These are phyloP conservation scores for Nicotiana tabacum DNA, from an alignment of 257 asterid species.

Conservation along the genomic window DNA sequence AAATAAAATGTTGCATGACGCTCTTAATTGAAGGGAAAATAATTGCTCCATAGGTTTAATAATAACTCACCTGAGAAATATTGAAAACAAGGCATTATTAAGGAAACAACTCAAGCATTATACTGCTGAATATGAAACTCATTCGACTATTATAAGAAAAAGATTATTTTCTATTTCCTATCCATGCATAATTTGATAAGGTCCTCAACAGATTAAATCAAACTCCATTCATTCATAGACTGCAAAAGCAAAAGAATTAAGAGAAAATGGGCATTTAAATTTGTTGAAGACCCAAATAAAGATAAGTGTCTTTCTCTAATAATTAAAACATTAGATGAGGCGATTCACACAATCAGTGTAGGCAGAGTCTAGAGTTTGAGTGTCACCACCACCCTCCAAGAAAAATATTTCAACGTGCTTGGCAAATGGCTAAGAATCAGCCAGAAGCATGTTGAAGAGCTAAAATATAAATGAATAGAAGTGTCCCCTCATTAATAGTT, in stretches of 20 bases:
- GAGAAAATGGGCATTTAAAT: neutral
- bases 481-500: neutral
- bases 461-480: neutral
- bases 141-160: neutral
- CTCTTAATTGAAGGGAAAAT: neutral
- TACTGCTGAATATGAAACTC: neutral
- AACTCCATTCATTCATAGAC: neutral
- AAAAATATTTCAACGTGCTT: neutral
- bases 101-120: neutral
- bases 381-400: neutral
- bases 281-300: neutral
- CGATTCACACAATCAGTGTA: neutral
- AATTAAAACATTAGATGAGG: neutral
- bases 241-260: neutral
- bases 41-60: neutral
- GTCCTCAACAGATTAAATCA: neutral
- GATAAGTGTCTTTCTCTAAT: neutral
- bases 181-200: neutral
- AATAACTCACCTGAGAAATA: neutral
- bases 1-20: neutral
- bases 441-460: neutral
- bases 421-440: neutral
- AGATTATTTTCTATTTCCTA: neutral
- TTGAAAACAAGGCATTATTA: neutral
- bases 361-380: neutral